Evolutionary conservation across 495 filamentous ascomycete species (phyloP).

Genomic region (Talaromyces thailandensis): DNA sequence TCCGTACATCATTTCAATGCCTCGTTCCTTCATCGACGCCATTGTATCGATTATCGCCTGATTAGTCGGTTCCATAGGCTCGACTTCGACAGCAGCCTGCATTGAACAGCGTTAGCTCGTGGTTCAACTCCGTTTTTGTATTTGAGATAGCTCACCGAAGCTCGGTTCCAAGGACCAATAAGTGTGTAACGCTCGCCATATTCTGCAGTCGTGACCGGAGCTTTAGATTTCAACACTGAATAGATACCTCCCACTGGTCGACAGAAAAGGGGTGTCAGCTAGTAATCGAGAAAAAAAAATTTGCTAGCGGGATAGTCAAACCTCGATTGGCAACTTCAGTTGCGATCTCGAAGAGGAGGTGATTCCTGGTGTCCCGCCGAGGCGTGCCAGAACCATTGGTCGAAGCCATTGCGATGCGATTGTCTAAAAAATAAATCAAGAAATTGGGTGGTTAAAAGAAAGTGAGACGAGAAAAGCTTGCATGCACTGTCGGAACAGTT

Average conservation of each 20-base stretch:
- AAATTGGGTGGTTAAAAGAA: neutral
- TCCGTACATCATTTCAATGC: slow-evolving; percentile 85
- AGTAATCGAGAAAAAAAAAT: neutral
- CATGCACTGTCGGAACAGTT: neutral
- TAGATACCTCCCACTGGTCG: slow-evolving; percentile 88
- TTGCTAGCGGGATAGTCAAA: slow-evolving; percentile 24
- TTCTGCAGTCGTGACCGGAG: slow-evolving; percentile 92
- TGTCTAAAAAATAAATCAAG: neutral
- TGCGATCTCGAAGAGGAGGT: slow-evolving; percentile 87
- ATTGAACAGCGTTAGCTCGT: neutral
- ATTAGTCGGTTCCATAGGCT: slow-evolving; percentile 77
- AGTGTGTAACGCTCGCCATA: slow-evolving; percentile 97
- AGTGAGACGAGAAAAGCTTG: neutral
- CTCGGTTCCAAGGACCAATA: slow-evolving; percentile 86
- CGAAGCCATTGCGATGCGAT: slow-evolving; percentile 1
- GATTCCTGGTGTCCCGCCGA: slow-evolving; percentile 63
- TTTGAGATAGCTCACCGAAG: slow-evolving; percentile 53
- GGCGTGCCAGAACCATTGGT: slow-evolving; percentile 26
- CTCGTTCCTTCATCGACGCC: slow-evolving; percentile 78
- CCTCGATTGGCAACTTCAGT: slow-evolving; percentile 96
- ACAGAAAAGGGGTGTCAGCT: neutral
- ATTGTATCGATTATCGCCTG: slow-evolving; percentile 76
- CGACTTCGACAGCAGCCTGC: slow-evolving; percentile 90
- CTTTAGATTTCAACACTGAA: slow-evolving; percentile 97
- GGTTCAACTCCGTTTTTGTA: neutral